Percentiles rank a stretch among this genome's conserved stretches.
Evolutionary conservation across 805 yeast species (phyloP).

Genomic region (Alloascoidea africana): DNA sequence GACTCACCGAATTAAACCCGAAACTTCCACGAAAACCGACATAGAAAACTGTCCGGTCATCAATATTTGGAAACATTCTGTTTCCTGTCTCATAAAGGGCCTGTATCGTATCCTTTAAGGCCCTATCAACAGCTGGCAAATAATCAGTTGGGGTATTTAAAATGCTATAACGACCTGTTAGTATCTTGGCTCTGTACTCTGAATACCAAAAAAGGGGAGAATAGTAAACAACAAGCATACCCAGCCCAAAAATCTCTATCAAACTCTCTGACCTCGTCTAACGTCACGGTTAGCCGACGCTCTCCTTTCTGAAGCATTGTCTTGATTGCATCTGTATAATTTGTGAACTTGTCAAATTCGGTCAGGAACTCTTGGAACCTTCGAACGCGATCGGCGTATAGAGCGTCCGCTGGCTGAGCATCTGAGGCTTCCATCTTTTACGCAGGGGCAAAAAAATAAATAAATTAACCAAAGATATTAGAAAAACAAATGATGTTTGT

Average conservation of each 20-base stretch:
- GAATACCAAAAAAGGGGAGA: background rate
- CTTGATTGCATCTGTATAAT: slow-evolving; percentile 56
- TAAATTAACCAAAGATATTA: too few relatives aligned
- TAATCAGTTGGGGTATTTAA: slow-evolving; percentile 67
- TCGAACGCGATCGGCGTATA: slow-evolving; percentile 70
- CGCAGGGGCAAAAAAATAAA: too few relatives aligned
- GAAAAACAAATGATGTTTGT: too few relatives aligned
- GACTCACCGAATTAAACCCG: slow-evolving; percentile 77
- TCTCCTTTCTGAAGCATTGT: slow-evolving; percentile 55
- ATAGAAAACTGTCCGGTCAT: slow-evolving; percentile 49
- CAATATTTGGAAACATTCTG: slow-evolving; percentile 25
- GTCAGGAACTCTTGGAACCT: slow-evolving; percentile 75
- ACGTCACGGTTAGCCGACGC: slow-evolving; percentile 53
- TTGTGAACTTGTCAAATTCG: slow-evolving; percentile 34
- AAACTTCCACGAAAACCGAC: slow-evolving; percentile 82
- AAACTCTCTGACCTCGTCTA: slow-evolving; percentile 81
- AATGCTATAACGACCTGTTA: slow-evolving; percentile 18
- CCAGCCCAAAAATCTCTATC: slow-evolving; percentile 72
- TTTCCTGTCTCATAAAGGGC: slow-evolving; percentile 45
- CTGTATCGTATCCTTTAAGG: slow-evolving; percentile 64
- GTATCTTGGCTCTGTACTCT: too few relatives aligned
- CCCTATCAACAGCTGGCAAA: slow-evolving; percentile 81
- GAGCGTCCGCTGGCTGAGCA: slow-evolving; percentile 12
- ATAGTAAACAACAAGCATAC: slow-evolving; percentile 6
- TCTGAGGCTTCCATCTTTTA: too few relatives aligned